Evolutionary conservation across 805 yeast genomes (phyloP).

Genomic region (Candida anglica): DNA sequence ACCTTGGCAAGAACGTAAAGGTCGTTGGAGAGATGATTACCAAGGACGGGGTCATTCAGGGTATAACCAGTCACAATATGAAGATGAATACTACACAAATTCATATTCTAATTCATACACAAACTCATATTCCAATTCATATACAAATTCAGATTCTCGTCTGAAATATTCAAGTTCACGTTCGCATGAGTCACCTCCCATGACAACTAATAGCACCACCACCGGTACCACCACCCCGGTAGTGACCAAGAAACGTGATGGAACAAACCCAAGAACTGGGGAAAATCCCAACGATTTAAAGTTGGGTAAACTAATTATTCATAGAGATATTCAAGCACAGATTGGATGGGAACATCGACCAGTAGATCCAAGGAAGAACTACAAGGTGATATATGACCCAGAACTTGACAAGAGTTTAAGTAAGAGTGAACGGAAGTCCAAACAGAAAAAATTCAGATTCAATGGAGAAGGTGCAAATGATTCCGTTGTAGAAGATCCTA

Average conservation of each 20-base stretch:
- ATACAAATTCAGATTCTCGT: no score
- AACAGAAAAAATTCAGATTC: slow-evolving; percentile 38
- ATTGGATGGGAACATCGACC: slow-evolving; percentile 7
- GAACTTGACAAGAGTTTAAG: slow-evolving; percentile 32
- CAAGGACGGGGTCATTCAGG: no score
- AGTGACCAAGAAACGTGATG: slow-evolving; percentile 13
- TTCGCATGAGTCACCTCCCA: no score
- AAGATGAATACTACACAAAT: no score
- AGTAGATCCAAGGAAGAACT: slow-evolving; percentile 23
- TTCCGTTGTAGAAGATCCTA: slow-evolving; percentile 36
- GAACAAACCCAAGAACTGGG: slow-evolving; percentile 32
- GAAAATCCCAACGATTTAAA: slow-evolving; percentile 25
- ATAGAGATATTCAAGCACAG: slow-evolving; percentile 13
- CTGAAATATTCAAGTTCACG: no score
- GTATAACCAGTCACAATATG: no score
- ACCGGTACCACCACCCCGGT: no score
- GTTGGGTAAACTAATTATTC: slow-evolving; percentile 27
- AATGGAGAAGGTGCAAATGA: slow-evolving; percentile 21
- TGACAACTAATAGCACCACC: no score
- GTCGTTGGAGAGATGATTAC: no score
- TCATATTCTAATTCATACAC: no score
- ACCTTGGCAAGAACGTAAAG: no score
- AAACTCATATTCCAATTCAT: no score
- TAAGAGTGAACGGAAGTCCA: slow-evolving; percentile 27
- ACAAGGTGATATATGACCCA: slow-evolving; percentile 49